A percentile compares a stretch with the other conserved stretches of the same genome.
Conservation (phyloP, 2,329 filamentous ascomycete species). For the Myriosclerotinia scirpicola region DNA sequence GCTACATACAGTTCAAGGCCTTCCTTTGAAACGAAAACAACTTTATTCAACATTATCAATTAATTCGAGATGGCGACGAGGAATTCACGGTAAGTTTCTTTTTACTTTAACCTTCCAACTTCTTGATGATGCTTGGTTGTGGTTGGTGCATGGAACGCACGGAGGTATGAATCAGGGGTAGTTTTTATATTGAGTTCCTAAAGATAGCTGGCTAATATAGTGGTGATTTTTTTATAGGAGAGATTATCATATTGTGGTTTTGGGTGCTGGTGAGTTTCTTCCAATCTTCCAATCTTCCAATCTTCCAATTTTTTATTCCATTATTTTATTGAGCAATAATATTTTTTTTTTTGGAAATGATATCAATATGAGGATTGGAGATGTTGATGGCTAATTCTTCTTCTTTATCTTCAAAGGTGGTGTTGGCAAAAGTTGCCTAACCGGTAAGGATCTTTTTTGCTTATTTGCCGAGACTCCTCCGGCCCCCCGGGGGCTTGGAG, state of each 20-base stretch:
- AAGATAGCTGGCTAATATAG: slow-evolving; percentile 17
- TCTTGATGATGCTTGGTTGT: background rate
- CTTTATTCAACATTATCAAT: slow-evolving; percentile 1
- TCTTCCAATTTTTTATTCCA: background rate
- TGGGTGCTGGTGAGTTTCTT: slow-evolving; percentile 54
- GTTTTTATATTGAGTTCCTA: slow-evolving; percentile 3
- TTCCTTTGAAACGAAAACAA: background rate
- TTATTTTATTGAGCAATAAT: background rate
- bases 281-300: slow-evolving; percentile 15
- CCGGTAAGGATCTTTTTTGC: slow-evolving; percentile 51
- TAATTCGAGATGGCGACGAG: slow-evolving; percentile 18
- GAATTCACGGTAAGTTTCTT: slow-evolving; percentile 17
- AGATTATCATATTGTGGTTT: slow-evolving; percentile 66
- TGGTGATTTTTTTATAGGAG: slow-evolving; percentile 43
- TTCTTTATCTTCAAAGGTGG: slow-evolving; percentile 52
- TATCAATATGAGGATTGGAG: background rate
- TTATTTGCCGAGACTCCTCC: slow-evolving; percentile 20
- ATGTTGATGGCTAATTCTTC: slow-evolving; percentile 33
- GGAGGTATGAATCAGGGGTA: slow-evolving; percentile 23
- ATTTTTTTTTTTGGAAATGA: too few species aligned
- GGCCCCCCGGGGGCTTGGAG: slow-evolving; percentile 6
- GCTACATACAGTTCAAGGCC: background rate
- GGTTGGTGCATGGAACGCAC: slow-evolving; percentile 20
- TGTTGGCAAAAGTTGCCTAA: slow-evolving; percentile 74
- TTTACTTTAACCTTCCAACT: background rate